Evolutionary conservation across 305 asterid genomes (phyloP).

Genomic region (Fraxinus angustifolia): DNA sequence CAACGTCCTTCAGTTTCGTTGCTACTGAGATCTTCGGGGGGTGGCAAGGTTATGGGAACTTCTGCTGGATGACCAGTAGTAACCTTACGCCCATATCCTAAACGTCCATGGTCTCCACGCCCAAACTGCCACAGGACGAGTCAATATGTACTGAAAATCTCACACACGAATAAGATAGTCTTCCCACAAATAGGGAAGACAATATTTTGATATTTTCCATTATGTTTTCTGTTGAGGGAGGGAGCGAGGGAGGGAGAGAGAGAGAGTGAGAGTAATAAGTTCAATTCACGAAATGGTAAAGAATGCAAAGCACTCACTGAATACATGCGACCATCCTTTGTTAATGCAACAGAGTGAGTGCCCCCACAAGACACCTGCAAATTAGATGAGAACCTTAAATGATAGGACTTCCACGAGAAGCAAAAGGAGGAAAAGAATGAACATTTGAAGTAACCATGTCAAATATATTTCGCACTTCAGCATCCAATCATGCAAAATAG

Average conservation of each 20-base stretch:
- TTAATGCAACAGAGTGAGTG: conserved; percentile 89
- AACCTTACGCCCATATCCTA: conserved; percentile 85
- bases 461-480: background rate
- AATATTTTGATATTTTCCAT: background rate
- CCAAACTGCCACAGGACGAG: conserved; percentile 60
- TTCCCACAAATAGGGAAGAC: background rate
- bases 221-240: no score
- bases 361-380: conserved; percentile 97
- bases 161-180: background rate
- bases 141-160: background rate
- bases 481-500: background rate
- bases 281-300: background rate
- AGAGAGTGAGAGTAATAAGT: background rate
- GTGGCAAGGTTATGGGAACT: conserved; percentile 72
- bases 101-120: conserved; percentile 95
- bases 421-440: background rate
- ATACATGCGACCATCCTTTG: conserved; percentile 85
- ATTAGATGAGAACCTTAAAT: conserved; percentile 14
- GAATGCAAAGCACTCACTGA: conserved; percentile 50
- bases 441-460: background rate
- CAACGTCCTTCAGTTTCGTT: conserved; percentile 47
- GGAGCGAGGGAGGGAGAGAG: no score
- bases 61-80: conserved; percentile 92
- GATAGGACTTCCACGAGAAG: conserved; percentile 10
- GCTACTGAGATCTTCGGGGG: conserved; percentile 41